Base-by-base conservation (phyloP, 2,329 filamentous ascomycete species). In the Neonectria hederae region DNA sequence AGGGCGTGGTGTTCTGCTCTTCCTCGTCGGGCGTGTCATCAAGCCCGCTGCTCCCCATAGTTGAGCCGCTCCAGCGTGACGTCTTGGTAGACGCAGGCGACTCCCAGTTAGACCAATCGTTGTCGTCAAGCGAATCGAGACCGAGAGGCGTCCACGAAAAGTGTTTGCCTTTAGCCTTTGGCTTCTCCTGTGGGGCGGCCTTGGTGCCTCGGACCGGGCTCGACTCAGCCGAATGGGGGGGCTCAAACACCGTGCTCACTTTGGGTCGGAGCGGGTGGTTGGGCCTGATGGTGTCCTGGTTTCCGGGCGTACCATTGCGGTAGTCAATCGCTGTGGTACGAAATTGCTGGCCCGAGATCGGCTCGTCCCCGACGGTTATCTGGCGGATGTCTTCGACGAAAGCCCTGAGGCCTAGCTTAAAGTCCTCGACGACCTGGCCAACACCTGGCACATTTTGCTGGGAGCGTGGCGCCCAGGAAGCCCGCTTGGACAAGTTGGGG, bases 321-420 rank as follows among this genome's bases (percentile, higher is more conserved):
- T 63, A 65, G 26, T 75, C 72, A 3, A 71, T 58, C 54, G 58
- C 56, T 30, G 57, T 70, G 48, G 69, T 69, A 54, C 71, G 69
- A 32, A 65, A 58, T 38, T 68, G 13, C 30, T 76, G 76, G 14
- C 88, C 90, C 65, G 84, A 89, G 67, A 93, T 88, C 17, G 90
- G 92, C 81, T 99, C 96, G 59, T 99, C 96, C 24, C 96, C 96
- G 7, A 99, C 94, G 0, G 96, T 97, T 14, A 95, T 97, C 79
- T 98, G 96, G 69, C 94, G 87, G 52, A 99, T 89, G 76, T 99
- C 96, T 77, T 98, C 96, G 64, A 97, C 89, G 79, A 99, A 99
- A 1, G 93, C 97, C 89, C 92, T 94, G 53, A 99, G 82, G 2
- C 96, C 95, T 55, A 96, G 89, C 76, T 90, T 93, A 78, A 99